These are phyloP conservation scores for Neurospora sp. DNA, from an alignment of 495 filamentous ascomycete species.

Conservation along the genomic window DNA sequence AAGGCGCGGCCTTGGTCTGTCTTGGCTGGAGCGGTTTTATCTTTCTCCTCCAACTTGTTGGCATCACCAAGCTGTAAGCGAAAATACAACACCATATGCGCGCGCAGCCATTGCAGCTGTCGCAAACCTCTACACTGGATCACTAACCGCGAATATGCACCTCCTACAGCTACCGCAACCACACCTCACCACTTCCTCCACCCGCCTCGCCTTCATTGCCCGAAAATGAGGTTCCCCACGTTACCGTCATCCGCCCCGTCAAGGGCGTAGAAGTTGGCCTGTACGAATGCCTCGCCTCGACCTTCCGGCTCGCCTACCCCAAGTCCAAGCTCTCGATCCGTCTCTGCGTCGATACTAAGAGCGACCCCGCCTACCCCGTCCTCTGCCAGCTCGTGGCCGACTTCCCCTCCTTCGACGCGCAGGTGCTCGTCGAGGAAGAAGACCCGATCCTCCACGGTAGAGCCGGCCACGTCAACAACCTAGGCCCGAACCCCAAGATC, in stretches of 20 bases:
- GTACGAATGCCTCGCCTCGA: conserved; percentile 87
- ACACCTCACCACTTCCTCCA: conserved; percentile 32
- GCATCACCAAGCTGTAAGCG: conserved; percentile 41
- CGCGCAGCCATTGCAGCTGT: background rate
- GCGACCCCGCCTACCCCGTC: conserved; percentile 69
- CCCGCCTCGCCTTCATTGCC: conserved; percentile 35
- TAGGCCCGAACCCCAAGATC: conserved; percentile 97
- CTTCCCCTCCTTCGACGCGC: conserved; percentile 63
- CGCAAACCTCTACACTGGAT: background rate
- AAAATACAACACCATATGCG: background rate
- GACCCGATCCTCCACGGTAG: conserved; percentile 59
- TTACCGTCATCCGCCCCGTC: conserved; percentile 86
- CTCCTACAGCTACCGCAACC: conserved; percentile 36
- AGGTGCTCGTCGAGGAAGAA: conserved; percentile 75
- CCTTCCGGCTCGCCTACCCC: conserved; percentile 78
- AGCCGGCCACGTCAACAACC: conserved; percentile 39
- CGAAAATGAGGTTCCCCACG: conserved; percentile 52
- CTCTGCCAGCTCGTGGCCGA: conserved; percentile 60
- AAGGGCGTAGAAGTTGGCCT: conserved; percentile 87
- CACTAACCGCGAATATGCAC: conserved; percentile 5
- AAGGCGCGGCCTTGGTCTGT: conserved; percentile 34
- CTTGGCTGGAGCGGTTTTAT: conserved; percentile 41
- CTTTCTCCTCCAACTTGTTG: conserved; percentile 38
- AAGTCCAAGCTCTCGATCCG: conserved; percentile 64
- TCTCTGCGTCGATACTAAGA: conserved; percentile 69